phyloP scores from a whole-genome alignment of 345 rosid genomes.

The Xanthoceras sorbifolium region DNA sequence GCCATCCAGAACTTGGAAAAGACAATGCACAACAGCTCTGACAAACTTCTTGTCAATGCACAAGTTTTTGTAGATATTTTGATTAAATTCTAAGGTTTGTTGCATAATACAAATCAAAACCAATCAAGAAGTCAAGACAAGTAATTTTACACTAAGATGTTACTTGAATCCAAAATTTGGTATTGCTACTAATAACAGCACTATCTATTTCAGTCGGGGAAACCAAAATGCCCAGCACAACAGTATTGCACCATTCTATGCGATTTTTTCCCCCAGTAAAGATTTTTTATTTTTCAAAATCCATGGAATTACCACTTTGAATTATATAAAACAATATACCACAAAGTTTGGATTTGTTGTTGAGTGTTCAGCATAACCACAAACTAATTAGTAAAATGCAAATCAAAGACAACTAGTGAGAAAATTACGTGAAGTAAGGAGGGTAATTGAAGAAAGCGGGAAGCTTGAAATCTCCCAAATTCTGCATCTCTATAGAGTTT shows the following conservation, averaged over 20 bases:
- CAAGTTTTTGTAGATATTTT: neutral
- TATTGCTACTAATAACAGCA: too few relatives aligned
- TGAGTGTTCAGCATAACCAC: neutral
- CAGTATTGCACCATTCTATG: too few relatives aligned
- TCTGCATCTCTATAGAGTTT: constrained; percentile 59
- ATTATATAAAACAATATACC: neutral
- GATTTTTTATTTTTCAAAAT: too few relatives aligned
- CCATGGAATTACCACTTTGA: too few relatives aligned
- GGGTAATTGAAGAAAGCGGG: constrained; percentile 97
- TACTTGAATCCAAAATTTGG: too few relatives aligned
- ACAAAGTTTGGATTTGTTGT: neutral
- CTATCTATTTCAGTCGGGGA: too few relatives aligned
- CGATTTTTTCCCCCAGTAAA: too few relatives aligned
- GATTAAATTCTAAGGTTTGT: too few relatives aligned
- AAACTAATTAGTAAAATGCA: neutral
- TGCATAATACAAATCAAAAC: too few relatives aligned
- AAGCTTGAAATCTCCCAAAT: constrained; percentile 79
- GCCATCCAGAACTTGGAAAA: neutral
- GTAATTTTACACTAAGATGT: too few relatives aligned
- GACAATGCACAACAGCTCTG: neutral
- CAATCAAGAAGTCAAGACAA: too few relatives aligned
- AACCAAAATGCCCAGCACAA: too few relatives aligned
- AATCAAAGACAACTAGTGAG: neutral
- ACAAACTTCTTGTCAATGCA: neutral
- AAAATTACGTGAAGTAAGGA: constrained; percentile 90